A percentile compares a stretch with the other conserved stretches of the same genome.
Conservation (phyloP, 2,329 filamentous ascomycete species). For the Sarocladium kiliense region DNA sequence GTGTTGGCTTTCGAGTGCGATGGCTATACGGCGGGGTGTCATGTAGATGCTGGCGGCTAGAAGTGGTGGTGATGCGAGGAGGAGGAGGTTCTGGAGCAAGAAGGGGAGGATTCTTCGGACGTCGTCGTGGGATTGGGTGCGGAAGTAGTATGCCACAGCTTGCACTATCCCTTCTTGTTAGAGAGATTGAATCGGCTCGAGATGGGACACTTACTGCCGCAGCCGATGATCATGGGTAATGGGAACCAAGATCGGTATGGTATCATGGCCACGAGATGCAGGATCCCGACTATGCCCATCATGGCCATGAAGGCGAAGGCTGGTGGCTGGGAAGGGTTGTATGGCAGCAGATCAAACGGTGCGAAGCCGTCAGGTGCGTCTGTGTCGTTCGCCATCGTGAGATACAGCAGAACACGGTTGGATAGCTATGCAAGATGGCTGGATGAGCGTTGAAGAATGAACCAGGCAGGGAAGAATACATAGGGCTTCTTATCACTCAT, state of each 20-base stretch:
- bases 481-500: no score
- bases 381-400: not conserved
- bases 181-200: not conserved
- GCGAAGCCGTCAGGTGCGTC: constrained; percentile 14
- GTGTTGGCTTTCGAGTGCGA: constrained; percentile 26
- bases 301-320: constrained; percentile 16
- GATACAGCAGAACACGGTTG: not conserved
- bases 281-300: constrained; percentile 31
- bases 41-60: constrained; percentile 38
- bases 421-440: no score
- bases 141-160: constrained; percentile 37
- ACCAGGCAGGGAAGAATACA: no score
- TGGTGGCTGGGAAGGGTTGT: constrained; percentile 32
- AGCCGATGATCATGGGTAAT: constrained; percentile 46
- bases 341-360: constrained; percentile 34
- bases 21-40: constrained; percentile 29
- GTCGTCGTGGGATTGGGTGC: constrained; percentile 35
- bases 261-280: constrained; percentile 32
- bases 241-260: constrained; percentile 40
- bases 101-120: constrained; percentile 26
- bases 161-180: constrained; percentile 24
- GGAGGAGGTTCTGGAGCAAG: constrained; percentile 30
- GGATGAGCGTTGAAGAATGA: no score
- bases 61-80: constrained; percentile 32
- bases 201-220: constrained; percentile 32